phyloP scores from a whole-genome alignment of 345 rosid species.

The Gossypium longicalyx region DNA sequence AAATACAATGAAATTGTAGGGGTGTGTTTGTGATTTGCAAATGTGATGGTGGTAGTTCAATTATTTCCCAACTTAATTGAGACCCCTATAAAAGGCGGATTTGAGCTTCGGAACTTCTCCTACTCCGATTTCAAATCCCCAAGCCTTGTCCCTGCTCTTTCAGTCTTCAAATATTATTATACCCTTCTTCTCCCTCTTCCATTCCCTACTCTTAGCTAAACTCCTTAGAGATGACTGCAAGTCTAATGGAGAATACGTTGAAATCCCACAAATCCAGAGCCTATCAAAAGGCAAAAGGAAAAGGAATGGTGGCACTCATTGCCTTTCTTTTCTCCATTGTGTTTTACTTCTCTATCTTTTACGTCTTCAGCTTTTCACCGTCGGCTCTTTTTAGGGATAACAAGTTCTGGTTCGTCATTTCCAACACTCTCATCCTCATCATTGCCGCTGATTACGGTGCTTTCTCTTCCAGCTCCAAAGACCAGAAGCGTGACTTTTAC shows the following conservation, averaged over 20 bases:
- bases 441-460: conserved; percentile 62
- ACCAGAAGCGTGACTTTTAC: conserved; percentile 25
- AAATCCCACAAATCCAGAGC: conserved; percentile 18
- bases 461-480: conserved; percentile 38
- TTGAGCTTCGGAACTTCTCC: conserved; percentile 12
- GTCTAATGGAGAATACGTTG: conserved; percentile 15
- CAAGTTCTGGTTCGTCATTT: conserved; percentile 63
- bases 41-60: conserved; percentile 17
- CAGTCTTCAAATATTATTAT: too few relatives aligned
- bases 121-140: neutral
- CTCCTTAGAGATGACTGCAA: conserved; percentile 15
- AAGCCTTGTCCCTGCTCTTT: neutral
- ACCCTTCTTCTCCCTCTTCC: neutral
- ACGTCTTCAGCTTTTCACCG: conserved; percentile 52
- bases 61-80: conserved; percentile 20
- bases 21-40: neutral
- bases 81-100: conserved; percentile 17
- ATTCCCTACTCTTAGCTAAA: neutral
- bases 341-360: conserved; percentile 42
- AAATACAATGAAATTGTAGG: conserved; percentile 12
- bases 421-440: conserved; percentile 59
- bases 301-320: conserved; percentile 26
- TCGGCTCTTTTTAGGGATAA: conserved; percentile 38
- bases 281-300: conserved; percentile 19
- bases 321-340: conserved; percentile 39